These are phyloP conservation scores for Irpex sp. DNA, from an alignment of 1,284 basidiomycete genomes.

Conservation along the genomic window DNA sequence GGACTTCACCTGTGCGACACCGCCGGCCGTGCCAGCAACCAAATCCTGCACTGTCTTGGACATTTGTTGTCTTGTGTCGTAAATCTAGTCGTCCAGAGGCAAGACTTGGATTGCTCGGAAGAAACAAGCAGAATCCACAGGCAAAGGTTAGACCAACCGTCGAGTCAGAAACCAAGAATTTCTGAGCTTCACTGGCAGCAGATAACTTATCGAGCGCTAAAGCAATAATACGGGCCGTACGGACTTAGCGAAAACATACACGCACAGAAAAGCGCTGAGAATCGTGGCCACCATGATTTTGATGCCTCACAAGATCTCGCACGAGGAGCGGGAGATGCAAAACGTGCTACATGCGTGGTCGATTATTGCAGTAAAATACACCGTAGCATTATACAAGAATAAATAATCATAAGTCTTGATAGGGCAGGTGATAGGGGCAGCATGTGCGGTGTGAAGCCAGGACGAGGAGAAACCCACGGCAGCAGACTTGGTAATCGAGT, in stretches of 20 bases:
- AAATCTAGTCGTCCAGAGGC: background rate
- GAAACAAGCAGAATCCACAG: background rate
- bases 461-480: background rate
- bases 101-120: background rate
- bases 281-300: background rate
- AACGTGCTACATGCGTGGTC: background rate
- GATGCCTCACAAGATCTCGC: background rate
- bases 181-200: background rate
- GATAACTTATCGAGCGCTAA: background rate
- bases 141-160: background rate
- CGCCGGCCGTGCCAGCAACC: slow-evolving; percentile 82
- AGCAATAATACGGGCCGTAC: background rate
- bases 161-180: slow-evolving; percentile 1
- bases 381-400: background rate
- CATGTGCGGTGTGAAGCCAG: background rate
- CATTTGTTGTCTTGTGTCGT: slow-evolving; percentile 28
- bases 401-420: background rate
- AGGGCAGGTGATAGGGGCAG: background rate
- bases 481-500: background rate
- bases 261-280: background rate
- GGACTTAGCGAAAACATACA: background rate
- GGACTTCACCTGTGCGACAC: slow-evolving; percentile 74
- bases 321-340: background rate
- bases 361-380: background rate
- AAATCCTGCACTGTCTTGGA: slow-evolving; percentile 71